Percentiles rank a stretch among this genome's conserved stretches.
phyloP scores from a whole-genome alignment of 176 grass and related monocot genomes.

The Carex myosuroides region DNA sequence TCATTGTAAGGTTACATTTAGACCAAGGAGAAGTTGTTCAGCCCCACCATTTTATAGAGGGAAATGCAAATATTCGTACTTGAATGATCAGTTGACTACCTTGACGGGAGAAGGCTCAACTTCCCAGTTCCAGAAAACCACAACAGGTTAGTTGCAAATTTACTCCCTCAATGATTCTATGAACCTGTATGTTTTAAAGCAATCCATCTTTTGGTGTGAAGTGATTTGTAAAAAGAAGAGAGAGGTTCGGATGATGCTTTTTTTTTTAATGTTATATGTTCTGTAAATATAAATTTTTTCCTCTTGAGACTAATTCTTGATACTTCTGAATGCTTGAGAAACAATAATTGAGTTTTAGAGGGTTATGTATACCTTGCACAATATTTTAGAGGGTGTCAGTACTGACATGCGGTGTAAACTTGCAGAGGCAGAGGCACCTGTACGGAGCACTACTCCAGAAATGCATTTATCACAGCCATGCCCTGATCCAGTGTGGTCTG shows the following conservation, averaged over 20 bases:
- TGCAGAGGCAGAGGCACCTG: conserved; percentile 25
- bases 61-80: conserved; percentile 55
- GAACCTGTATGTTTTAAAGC: conserved; percentile 1
- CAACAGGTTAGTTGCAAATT: conserved; percentile 35
- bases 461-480: conserved; percentile 40
- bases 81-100: conserved; percentile 36
- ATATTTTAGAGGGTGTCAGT: neutral
- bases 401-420: conserved; percentile 13
- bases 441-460: conserved; percentile 19
- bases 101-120: conserved; percentile 29
- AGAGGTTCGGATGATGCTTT: neutral
- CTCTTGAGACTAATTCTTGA: neutral
- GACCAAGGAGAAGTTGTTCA: conserved; percentile 55
- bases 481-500: conserved; percentile 32
- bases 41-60: conserved; percentile 84
- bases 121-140: conserved; percentile 28
- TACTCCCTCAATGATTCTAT: neutral
- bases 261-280: neutral
- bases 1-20: conserved; percentile 23
- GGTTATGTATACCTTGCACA: neutral
- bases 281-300: neutral
- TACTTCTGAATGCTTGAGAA: neutral
- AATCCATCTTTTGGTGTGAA: neutral
- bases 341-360: neutral
- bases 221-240: neutral